Conservation (phyloP, 2,329 filamentous ascomycete species). For the Teratosphaeria viscida region DNA sequence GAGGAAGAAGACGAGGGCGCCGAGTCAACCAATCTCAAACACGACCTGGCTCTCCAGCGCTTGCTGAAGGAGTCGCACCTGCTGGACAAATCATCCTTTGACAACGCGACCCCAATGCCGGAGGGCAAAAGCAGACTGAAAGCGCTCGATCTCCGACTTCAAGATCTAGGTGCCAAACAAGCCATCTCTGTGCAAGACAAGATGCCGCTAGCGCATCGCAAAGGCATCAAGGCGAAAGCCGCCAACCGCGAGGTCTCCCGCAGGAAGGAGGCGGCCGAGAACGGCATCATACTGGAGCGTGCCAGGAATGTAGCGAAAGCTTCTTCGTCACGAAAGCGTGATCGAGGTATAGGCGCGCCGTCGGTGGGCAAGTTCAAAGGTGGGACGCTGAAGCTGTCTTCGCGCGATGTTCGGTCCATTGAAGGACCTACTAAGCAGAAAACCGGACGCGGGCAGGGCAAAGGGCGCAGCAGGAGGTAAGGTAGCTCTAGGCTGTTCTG, state of each 20-base stretch:
- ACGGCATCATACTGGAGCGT: constrained; percentile 76
- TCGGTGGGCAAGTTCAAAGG: constrained; percentile 70
- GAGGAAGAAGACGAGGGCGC: constrained; percentile 43
- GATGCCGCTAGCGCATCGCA: constrained; percentile 81
- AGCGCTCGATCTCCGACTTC: constrained; percentile 73
- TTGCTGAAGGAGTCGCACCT: constrained; percentile 88
- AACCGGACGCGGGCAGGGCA: background rate
- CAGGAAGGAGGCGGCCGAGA: constrained; percentile 72
- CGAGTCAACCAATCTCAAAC: constrained; percentile 62
- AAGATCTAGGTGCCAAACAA: constrained; percentile 65
- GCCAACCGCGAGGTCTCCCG: constrained; percentile 57
- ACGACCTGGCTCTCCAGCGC: constrained; percentile 84
- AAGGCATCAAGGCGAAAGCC: constrained; percentile 67
- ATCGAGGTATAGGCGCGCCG: constrained; percentile 61
- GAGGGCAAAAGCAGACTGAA: constrained; percentile 66
- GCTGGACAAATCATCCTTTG: constrained; percentile 49
- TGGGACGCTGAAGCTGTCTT: constrained; percentile 68
- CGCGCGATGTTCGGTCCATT: constrained; percentile 63
- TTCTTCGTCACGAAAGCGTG: constrained; percentile 29
- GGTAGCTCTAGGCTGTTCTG: background rate
- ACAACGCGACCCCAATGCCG: constrained; percentile 33
- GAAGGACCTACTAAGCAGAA: constrained; percentile 37
- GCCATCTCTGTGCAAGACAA: constrained; percentile 68
- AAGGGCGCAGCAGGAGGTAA: background rate
- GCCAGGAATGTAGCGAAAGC: constrained; percentile 33